Base-by-base conservation (phyloP, 23 red algal species). In the Gracilaria domingensis region DNA sequence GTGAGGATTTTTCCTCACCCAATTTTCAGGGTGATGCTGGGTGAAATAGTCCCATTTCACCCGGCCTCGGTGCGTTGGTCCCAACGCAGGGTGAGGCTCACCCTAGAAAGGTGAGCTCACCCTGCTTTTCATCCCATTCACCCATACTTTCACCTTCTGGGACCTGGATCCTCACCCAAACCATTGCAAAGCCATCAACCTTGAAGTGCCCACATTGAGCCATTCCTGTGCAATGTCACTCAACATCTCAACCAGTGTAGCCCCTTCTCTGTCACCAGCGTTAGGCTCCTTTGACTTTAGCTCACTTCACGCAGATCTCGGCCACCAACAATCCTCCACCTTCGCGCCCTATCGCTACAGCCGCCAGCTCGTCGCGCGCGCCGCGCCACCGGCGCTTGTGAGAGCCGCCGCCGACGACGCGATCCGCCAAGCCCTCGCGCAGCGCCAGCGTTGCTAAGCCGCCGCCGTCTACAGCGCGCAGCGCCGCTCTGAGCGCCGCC, bases 301-400 rank as follows among this genome's bases (percentile, higher is more conserved):
- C 20, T 16, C 54, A 12, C 16, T 23, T 6, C 23, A 58, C 20
- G 4, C 54, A 58, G 54, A 58, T 18, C n/a, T n/a, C n/a, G n/a
- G 14, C 54, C 54, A 58, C 7, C 16, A 18, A 18, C 54, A 58
- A n/a, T n/a, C n/a, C n/a, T n/a, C n/a, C n/a, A n/a, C n/a, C n/a
- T n/a, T n/a, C 14, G 6, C 6, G 6, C 58, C 6, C 58, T 14
- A 14, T 14, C 26, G 26, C 39, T 61, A 72, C 23, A 13, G 35
- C 66, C 82, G 37, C 20, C 14, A 86, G 35, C 48, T 16, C 45
- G 49, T 87, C 83, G 47, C 83, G 59, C 64, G 67, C 66, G 14
- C n/a, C 37, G 67, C 67, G 45, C 84, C 84, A 88, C 84, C 84
- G 78, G 4, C 69, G 67, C 21, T 88, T 69, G 70, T 88, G 78